phyloP scores from a whole-genome alignment of 1,284 basidiomycete species.

The Apiotrichum mycotoxinovorans region DNA sequence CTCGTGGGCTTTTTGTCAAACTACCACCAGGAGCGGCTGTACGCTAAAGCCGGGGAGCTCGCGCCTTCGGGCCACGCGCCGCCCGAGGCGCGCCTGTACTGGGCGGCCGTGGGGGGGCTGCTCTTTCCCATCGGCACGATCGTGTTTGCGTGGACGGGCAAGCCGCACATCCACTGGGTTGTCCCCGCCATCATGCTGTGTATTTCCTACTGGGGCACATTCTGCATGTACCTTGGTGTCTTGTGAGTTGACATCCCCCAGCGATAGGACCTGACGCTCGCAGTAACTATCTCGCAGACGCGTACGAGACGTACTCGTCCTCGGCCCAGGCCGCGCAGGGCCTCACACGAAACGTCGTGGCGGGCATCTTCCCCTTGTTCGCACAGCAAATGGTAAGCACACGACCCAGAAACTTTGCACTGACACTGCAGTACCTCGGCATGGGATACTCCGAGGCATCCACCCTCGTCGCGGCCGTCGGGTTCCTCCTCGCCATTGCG shows the following conservation, averaged over 20 bases:
- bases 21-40: slow-evolving; percentile 46
- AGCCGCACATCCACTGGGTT: slow-evolving; percentile 35
- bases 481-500: slow-evolving; percentile 35
- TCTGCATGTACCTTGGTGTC: slow-evolving; percentile 40
- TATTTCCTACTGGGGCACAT: slow-evolving; percentile 37
- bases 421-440: slow-evolving; percentile 24
- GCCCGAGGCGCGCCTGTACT: slow-evolving; percentile 53
- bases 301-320: slow-evolving; percentile 47
- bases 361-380: slow-evolving; percentile 41
- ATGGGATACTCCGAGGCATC: slow-evolving; percentile 42
- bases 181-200: slow-evolving; percentile 36
- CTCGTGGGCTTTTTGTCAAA: slow-evolving; percentile 70
- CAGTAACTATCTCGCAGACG: slow-evolving; percentile 46
- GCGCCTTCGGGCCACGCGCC: slow-evolving; percentile 44
- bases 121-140: slow-evolving; percentile 41
- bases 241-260: slow-evolving; percentile 29
- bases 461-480: slow-evolving; percentile 41
- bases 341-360: slow-evolving; percentile 40
- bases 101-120: slow-evolving; percentile 45
- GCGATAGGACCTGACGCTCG: not conserved
- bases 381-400: slow-evolving; percentile 26
- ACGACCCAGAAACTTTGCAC: not conserved
- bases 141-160: slow-evolving; percentile 45
- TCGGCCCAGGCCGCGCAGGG: slow-evolving; percentile 49
- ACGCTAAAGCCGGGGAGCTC: slow-evolving; percentile 25